These are phyloP conservation scores for Monoraphidium neglectum DNA, from an alignment of 139 green algal species.

Conservation along the genomic window DNA sequence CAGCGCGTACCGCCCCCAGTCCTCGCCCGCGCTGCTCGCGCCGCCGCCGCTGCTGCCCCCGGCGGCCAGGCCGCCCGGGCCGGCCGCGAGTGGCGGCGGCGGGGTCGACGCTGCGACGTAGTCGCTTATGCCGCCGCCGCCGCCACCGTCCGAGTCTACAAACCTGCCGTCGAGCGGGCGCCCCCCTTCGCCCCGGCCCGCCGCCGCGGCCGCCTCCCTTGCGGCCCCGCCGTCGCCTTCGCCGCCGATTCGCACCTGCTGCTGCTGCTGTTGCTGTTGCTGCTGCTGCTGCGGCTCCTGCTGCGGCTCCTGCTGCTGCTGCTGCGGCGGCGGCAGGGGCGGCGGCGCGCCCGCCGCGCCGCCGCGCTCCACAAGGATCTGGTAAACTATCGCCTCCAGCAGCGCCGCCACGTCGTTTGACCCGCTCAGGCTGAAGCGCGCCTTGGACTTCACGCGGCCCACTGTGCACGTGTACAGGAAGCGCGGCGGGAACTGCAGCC, in stretches of 20 bases:
- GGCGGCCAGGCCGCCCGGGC: no score
- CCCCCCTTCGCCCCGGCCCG: background rate
- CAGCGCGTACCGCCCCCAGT: no score
- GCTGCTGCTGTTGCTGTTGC: background rate
- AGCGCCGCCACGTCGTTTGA: conserved; percentile 55
- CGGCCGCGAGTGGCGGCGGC: no score
- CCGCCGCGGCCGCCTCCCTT: conserved; percentile 15
- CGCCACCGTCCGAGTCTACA: background rate
- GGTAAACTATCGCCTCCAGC: conserved; percentile 46
- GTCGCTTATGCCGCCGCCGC: background rate
- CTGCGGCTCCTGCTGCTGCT: background rate
- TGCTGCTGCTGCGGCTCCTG: background rate
- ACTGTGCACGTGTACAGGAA: conserved; percentile 90
- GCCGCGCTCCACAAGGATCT: background rate
- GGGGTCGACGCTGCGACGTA: no score
- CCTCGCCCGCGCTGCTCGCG: no score
- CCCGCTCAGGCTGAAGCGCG: conserved; percentile 51
- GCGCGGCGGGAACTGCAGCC: conserved; percentile 65
- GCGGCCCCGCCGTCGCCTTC: background rate
- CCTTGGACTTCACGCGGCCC: conserved; percentile 60
- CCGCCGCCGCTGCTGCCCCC: no score
- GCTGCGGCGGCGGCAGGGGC: background rate
- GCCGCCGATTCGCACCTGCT: background rate
- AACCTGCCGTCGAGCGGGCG: background rate
- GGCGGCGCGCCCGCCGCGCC: background rate